Percentiles rank a stretch among this genome's conserved stretches.
Evolutionary conservation across 2,329 filamentous ascomycete species (phyloP).

Genomic region (Calonectria fujianensis): DNA sequence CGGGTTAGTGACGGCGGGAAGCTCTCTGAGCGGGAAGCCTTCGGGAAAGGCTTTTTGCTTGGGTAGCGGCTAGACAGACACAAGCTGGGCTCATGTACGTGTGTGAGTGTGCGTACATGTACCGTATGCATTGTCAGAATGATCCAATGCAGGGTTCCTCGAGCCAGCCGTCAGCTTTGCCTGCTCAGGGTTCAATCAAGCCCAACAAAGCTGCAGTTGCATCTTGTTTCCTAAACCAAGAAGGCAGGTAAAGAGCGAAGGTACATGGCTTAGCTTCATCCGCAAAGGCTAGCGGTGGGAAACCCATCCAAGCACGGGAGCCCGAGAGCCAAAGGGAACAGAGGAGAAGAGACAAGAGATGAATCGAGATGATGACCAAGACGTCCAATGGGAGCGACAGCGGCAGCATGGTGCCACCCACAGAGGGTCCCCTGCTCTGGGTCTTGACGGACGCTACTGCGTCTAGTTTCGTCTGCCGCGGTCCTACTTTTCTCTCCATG

Average conservation of each 20-base stretch:
- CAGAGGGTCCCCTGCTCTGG: slow-evolving; percentile 27
- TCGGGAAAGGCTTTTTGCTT: slow-evolving; percentile 35
- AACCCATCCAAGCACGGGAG: not conserved
- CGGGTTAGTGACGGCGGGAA: slow-evolving; percentile 35
- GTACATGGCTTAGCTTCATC: slow-evolving; percentile 15
- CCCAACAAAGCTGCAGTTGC: slow-evolving; percentile 25
- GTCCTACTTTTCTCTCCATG: slow-evolving; percentile 5
- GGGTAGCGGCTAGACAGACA: slow-evolving; percentile 13
- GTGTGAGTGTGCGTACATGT: slow-evolving; percentile 23
- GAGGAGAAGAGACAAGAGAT: slow-evolving; percentile 36
- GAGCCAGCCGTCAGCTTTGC: slow-evolving; percentile 35
- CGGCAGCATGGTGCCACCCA: slow-evolving; percentile 39
- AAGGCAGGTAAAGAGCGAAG: slow-evolving; percentile 3
- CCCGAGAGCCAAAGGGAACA: slow-evolving; percentile 21
- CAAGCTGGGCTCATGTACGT: slow-evolving; percentile 25
- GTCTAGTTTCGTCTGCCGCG: slow-evolving; percentile 21
- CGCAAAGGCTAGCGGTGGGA: slow-evolving; percentile 9
- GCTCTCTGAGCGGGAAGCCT: slow-evolving; percentile 32
- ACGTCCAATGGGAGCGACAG: slow-evolving; percentile 37
- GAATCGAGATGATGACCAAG: slow-evolving; percentile 31
- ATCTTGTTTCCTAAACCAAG: slow-evolving; percentile 28
- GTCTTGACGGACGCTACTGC: slow-evolving; percentile 36
- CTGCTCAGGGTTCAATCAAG: slow-evolving; percentile 6
- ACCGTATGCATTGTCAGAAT: slow-evolving; percentile 35
- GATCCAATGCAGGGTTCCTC: slow-evolving; percentile 33